Conservation (phyloP, 2,329 filamentous ascomycete species). For the Diaporthe caulivora region DNA sequence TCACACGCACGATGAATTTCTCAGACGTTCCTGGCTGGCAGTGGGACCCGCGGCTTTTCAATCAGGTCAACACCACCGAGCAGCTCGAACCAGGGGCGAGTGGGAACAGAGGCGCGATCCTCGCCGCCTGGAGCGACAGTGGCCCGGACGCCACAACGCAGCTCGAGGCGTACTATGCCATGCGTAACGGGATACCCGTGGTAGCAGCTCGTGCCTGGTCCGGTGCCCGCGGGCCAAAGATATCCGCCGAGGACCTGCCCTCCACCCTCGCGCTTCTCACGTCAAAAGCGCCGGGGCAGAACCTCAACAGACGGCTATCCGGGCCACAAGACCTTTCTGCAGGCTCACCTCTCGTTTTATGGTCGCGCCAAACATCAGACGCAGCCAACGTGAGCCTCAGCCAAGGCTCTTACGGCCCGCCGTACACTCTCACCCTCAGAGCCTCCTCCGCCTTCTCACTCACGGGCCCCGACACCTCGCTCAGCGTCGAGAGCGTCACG, state of each 20-base stretch:
- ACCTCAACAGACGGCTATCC: slow-evolving; percentile 12
- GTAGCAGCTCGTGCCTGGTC: slow-evolving; percentile 58
- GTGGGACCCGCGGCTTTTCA: slow-evolving; percentile 59
- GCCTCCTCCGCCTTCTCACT: slow-evolving; percentile 58
- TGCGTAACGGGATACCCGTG: slow-evolving; percentile 58
- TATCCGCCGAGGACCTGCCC: neutral
- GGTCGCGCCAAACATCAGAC: slow-evolving; percentile 36
- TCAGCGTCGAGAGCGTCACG: slow-evolving; percentile 50
- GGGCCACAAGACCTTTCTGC: neutral
- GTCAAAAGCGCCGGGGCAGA: neutral
- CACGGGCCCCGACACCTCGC: slow-evolving; percentile 55
- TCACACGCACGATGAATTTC: slow-evolving; percentile 58
- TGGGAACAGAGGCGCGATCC: slow-evolving; percentile 51
- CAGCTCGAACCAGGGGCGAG: slow-evolving; percentile 47
- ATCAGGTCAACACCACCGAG: slow-evolving; percentile 55
- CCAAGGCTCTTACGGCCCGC: slow-evolving; percentile 58
- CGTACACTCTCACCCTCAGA: slow-evolving; percentile 56
- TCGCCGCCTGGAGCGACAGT: slow-evolving; percentile 63
- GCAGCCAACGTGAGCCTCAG: slow-evolving; percentile 43
- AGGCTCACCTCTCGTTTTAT: neutral
- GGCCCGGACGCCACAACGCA: slow-evolving; percentile 61
- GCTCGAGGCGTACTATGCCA: slow-evolving; percentile 60
- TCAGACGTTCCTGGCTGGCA: slow-evolving; percentile 55
- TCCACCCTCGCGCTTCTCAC: neutral
- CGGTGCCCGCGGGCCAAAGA: slow-evolving; percentile 43